Evolutionary conservation across 140 eudicot genomes (phyloP).

Genomic region (Bidens hawaiensis): DNA sequence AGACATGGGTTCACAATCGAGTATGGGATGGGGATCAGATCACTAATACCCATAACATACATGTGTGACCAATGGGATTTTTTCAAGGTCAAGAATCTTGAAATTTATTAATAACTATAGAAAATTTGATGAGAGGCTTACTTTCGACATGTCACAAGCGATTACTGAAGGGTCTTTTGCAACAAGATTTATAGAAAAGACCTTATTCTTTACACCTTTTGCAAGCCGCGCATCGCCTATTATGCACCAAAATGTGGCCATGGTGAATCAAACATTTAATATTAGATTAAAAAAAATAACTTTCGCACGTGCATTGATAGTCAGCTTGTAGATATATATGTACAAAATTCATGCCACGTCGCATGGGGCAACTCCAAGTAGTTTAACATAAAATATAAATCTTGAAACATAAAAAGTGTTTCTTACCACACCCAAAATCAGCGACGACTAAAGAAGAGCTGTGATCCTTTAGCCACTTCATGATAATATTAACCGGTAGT

Average conservation of each 20-base stretch:
- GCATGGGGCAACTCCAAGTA: too few relatives aligned
- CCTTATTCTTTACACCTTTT: constrained; percentile 77
- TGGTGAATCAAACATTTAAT: not conserved
- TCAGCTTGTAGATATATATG: too few relatives aligned
- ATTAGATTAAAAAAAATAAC: too few relatives aligned
- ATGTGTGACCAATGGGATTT: too few relatives aligned
- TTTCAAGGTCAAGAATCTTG: not conserved
- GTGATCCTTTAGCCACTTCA: constrained; percentile 80
- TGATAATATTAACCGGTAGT: constrained; percentile 77
- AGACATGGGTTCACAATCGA: too few relatives aligned
- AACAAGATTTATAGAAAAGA: constrained; percentile 82
- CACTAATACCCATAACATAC: too few relatives aligned
- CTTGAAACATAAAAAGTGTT: not conserved
- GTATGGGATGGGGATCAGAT: too few relatives aligned
- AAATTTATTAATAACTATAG: not conserved
- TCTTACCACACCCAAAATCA: constrained; percentile 96
- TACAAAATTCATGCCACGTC: too few relatives aligned
- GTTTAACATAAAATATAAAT: not conserved
- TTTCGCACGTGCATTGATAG: too few relatives aligned
- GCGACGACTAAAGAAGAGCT: constrained; percentile 75
- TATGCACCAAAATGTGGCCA: constrained; percentile 12
- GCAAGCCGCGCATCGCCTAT: constrained; percentile 90
- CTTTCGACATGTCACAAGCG: constrained; percentile 95
- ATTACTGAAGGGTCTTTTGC: constrained; percentile 80
- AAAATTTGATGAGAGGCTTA: constrained; percentile 27